Base-by-base conservation (phyloP, 164 flowering plant genomes). In the Vitis amurensis region DNA sequence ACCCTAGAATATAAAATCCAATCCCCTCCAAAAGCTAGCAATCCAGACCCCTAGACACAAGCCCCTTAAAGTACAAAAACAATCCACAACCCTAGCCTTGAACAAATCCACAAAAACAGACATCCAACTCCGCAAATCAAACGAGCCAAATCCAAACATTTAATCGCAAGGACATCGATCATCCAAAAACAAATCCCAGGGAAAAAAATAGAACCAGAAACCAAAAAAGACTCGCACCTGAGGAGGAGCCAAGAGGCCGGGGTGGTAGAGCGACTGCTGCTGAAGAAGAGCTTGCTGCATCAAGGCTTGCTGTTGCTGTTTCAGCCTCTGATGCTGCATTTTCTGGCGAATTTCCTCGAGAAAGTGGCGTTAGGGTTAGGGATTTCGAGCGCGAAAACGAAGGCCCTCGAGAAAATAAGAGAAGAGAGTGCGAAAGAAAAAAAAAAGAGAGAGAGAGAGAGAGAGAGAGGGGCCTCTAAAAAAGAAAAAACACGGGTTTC, bases 251-350 rank as follows among this genome's bases (percentile, higher is more conserved):
- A 84, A 49, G 56, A 84, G 80, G 60, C 86, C 88, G 14, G 88
- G 88, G 67, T 84, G 88, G 63, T 82, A 84, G 72, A 84, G 78
- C 11, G 88, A 75, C 63, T 84, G 88, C 12, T 86, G 94, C 74
- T 89, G 94, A 31, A 86, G 84, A 55, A 86, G 83, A 61, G 87
- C 87, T 67, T 89, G 93, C 74, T 89, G 91, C 90, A 87, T 84
- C 76, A 90, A 67, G 27, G 86, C 88, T 70, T 85, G 87, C 55
- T 88, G 92, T 53, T 87, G 88, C 59, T 87, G 92, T 72, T 87
- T 88, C 79, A 88, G 77, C 85, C 92, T 88, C 82, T 82, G 89
- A 59, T 80, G 79, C 78, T 87, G 87, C 87, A 81, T 85, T 79
- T 74, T 78, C 58, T 15, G 29, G 61, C 23, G 44, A 49, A 50